Base-by-base conservation (phyloP, 495 filamentous ascomycete species). In the Daldinia vernicosa region DNA sequence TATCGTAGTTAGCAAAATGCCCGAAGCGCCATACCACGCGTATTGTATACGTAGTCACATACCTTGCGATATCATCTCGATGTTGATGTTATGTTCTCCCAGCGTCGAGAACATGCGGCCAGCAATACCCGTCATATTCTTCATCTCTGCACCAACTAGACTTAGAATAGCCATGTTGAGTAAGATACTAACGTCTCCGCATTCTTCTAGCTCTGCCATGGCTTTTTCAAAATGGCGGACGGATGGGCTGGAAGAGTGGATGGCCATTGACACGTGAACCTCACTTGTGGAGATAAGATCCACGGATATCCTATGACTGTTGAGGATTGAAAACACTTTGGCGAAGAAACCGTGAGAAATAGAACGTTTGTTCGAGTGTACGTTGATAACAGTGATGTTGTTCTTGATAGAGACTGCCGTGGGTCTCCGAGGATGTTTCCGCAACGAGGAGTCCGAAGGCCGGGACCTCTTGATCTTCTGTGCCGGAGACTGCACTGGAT, bases 61-160 rank as follows among this genome's bases (percentile, higher is more conserved):
- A 95, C 93, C 93, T 86, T 97, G 94, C 24, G 92, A 95, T 63
- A 98, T 98, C 94, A 98, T 97, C 81, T 98, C 94, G 72, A 97
- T 93, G 78, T 98, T 98, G 64, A 98, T 88, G 70, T 89, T 89
- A 76, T 92, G 87, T 70, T 97, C 92, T 27, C 94, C 95, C 26
- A 99, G 83, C 3, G 93, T 94, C 17, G 90, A 89, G 77, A 97
- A 97, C 90, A 97, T 96, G 57, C 85, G 87, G 8, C 95, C 95
- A 3, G 92, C 92, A 68, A 98, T 91, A 37, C 95, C 95, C 50
- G 93, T 83, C 89, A 97, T 94, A 71, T 93, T 93, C 83, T 95
- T 96, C 91, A 99, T 92, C 78, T 98, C 93, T 53, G 89, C 91
- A 12, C 95, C 95, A 0, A 99, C 93, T 40, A 99, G 79, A 65